phyloP scores from a whole-genome alignment of 495 filamentous ascomycete genomes.

The Hypoxylon subgilvum region DNA sequence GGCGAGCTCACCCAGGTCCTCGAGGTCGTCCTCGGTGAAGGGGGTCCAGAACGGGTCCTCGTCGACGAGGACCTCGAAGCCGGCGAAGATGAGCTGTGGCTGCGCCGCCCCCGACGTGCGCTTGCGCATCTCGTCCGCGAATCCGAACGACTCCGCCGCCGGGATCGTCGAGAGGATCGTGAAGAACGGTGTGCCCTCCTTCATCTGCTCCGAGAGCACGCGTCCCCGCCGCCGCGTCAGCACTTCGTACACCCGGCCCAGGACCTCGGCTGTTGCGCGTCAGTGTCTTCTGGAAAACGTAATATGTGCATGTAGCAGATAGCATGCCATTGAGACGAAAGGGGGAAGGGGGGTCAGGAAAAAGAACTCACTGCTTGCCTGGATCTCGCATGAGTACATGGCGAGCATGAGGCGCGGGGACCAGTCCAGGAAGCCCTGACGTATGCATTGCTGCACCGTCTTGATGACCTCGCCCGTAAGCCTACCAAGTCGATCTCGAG shows the following conservation, averaged over 20 bases:
- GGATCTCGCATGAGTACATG: constrained; percentile 99
- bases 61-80: constrained; percentile 82
- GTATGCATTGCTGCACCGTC: constrained; percentile 82
- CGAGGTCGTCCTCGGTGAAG: constrained; percentile 92
- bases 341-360: neutral
- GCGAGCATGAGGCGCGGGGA: constrained; percentile 89
- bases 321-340: neutral
- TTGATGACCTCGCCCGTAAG: constrained; percentile 91
- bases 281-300: no score
- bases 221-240: constrained; percentile 88
- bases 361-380: constrained; percentile 77
- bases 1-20: constrained; percentile 91
- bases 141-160: constrained; percentile 93
- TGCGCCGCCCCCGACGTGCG: constrained; percentile 87
- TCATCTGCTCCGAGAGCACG: constrained; percentile 87
- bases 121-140: constrained; percentile 94
- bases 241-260: constrained; percentile 92
- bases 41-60: constrained; percentile 98
- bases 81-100: constrained; percentile 90
- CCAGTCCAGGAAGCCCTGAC: constrained; percentile 92
- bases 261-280: constrained; percentile 73
- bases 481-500: constrained; percentile 73
- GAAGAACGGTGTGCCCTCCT: constrained; percentile 96
- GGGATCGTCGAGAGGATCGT: constrained; percentile 85
- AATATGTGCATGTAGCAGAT: no score